Base-by-base conservation (phyloP, 257 asterid genomes). In the Solanum etuberosum region DNA sequence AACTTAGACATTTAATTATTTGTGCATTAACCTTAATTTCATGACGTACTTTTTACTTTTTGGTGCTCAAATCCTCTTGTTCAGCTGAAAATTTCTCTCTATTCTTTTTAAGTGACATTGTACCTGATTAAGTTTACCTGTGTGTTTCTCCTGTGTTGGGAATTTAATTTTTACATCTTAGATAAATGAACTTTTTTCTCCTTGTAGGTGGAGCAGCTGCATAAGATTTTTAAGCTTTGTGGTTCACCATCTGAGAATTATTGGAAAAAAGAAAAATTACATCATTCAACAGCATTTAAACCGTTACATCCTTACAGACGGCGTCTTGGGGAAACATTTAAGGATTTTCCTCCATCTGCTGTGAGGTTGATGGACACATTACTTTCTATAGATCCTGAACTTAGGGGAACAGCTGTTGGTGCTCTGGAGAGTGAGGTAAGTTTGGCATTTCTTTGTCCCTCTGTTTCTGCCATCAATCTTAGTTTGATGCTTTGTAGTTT, bases 241-340 rank as follows among this genome's bases (percentile, higher is more conserved):
- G 98, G 99, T 85, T 96, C 98, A 63, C 99, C 99, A 71, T 92
- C 97, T 1, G 98, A 96, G 87, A 98, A 95, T 83, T 96, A 93
- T 83, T 96, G 97, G 98, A 91, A 90, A 83, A 94, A 92, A 82
- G 89, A 93, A 73, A 94, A 94, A 85, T 83, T 94, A 86, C 96
- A 97, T 67, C 92, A 94, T 90, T 92, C 99, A 4, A 90, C 93
- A 0, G 98, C 89, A 16, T 96, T 94, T 91, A 96, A 90, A 85
- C 98, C 98, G 10, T 83, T 89, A 84, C 97, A 89, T 89, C 94
- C 98, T 71, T 96, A 95, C 87, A 94, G 91, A 86, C 87, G 93
- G 84, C 92, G 94, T 67, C 90, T 96, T 88, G 93, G 92, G 29
- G 98, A 96, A 87, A 89, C 94, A 35, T 94, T 92, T 68, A 94